These are phyloP conservation scores for Diplodia sapinea DNA, from an alignment of 2,329 filamentous ascomycete genomes.

Conservation along the genomic window DNA sequence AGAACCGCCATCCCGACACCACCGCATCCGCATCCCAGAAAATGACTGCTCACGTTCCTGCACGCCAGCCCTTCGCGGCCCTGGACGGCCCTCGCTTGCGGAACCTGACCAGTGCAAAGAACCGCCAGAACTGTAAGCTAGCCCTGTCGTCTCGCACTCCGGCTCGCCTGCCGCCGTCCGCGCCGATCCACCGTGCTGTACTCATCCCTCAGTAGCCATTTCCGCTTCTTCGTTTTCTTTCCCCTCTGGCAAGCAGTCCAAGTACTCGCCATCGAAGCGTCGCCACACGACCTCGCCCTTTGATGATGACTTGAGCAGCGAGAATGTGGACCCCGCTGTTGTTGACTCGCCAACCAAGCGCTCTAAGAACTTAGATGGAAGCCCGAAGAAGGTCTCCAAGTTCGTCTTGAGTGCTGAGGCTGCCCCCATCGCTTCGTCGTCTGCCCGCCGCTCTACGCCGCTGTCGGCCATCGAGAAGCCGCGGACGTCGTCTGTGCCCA, in stretches of 20 bases:
- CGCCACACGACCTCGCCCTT: slow-evolving; percentile 51
- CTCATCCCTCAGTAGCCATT: slow-evolving; percentile 40
- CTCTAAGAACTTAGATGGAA: slow-evolving; percentile 52
- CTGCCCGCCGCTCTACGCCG: slow-evolving; percentile 34
- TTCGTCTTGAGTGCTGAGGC: slow-evolving; percentile 46
- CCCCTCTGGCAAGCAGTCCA: slow-evolving; percentile 42
- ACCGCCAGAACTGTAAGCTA: slow-evolving; percentile 68
- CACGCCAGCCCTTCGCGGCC: slow-evolving; percentile 76
- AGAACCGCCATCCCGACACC: background rate
- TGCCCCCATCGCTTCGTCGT: slow-evolving; percentile 36
- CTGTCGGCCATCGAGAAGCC: slow-evolving; percentile 41
- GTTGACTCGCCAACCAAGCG: slow-evolving; percentile 61
- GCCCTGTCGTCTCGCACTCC: slow-evolving; percentile 9
- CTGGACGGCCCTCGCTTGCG: slow-evolving; percentile 73
- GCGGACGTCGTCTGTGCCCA: slow-evolving; percentile 51
- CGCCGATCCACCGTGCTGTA: slow-evolving; percentile 15
- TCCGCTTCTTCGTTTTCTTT: slow-evolving; percentile 34
- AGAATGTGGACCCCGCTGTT: slow-evolving; percentile 64
- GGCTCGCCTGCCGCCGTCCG: slow-evolving; percentile 12
- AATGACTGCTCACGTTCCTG: slow-evolving; percentile 42
- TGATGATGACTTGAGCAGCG: slow-evolving; percentile 57
- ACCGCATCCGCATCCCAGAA: slow-evolving; percentile 11
- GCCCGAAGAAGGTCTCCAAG: slow-evolving; percentile 48
- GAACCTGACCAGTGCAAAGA: slow-evolving; percentile 75
- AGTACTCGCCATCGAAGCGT: slow-evolving; percentile 52